Percentiles rank a stretch among this genome's conserved stretches.
Evolutionary conservation across 208 protist genomes (phyloP).

Genomic region (Trypanosoma lewisi): DNA sequence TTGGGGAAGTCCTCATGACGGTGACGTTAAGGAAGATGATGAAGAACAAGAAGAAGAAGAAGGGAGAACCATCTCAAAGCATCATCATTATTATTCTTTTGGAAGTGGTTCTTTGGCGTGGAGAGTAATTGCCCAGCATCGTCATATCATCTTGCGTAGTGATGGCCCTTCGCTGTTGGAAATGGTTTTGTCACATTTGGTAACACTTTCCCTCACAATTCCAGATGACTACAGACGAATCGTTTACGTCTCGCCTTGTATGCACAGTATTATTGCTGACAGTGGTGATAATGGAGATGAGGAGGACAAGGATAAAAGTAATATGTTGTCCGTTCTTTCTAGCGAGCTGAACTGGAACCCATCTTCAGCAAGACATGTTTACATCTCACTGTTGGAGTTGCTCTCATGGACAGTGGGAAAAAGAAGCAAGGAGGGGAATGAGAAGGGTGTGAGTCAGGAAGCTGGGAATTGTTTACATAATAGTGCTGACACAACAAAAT

Average conservation of each 20-base stretch:
- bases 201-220: conserved; percentile 29
- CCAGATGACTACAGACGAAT: conserved; percentile 26
- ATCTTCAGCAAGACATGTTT: conserved; percentile 46
- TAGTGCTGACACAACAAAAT: not conserved
- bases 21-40: too few relatives aligned
- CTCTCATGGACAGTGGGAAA: conserved; percentile 21
- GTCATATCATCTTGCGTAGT: conserved; percentile 21
- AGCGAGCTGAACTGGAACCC: conserved; percentile 26
- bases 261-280: not conserved
- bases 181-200: conserved; percentile 31
- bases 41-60: not conserved
- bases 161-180: conserved; percentile 8
- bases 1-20: conserved; percentile 64
- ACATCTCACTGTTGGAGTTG: conserved; percentile 53
- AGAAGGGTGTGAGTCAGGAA: not conserved
- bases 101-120: conserved; percentile 71
- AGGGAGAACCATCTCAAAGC: not conserved
- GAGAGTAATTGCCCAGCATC: conserved; percentile 46
- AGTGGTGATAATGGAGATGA: not conserved
- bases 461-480: too few relatives aligned
- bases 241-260: conserved; percentile 15
- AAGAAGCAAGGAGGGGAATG: not conserved
- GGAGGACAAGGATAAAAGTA: too few relatives aligned
- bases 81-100: conserved; percentile 32
- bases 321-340: conserved; percentile 21